phyloP scores from a whole-genome alignment of 495 filamentous ascomycete genomes.

The Penicillium cataractarum region DNA sequence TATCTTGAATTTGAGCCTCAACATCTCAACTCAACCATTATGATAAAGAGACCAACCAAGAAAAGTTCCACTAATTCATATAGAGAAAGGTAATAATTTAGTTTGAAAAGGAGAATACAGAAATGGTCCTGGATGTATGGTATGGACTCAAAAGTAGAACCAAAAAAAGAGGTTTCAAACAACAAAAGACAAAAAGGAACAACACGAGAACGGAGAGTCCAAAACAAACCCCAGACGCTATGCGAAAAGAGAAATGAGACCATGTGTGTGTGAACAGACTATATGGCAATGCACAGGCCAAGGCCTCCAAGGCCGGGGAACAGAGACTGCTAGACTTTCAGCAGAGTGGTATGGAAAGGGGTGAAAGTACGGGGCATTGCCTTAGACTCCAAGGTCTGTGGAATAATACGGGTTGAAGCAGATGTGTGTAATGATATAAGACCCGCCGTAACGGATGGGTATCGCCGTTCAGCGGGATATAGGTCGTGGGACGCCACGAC shows the following conservation, averaged over 20 bases:
- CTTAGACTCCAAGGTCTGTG: neutral
- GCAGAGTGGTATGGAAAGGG: neutral
- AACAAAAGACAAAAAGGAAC: constrained; percentile 2
- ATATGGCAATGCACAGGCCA: constrained; percentile 27
- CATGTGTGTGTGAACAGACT: constrained; percentile 32
- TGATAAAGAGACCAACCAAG: neutral
- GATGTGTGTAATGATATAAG: constrained; percentile 2
- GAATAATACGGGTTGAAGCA: neutral
- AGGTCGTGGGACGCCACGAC: neutral
- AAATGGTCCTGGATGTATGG: constrained; percentile 12
- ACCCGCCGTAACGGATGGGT: neutral
- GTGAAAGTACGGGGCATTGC: neutral
- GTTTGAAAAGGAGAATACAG: constrained; percentile 14
- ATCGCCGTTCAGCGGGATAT: neutral
- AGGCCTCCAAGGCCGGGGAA: constrained; percentile 6
- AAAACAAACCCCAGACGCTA: constrained; percentile 46
- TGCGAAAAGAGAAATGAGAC: constrained; percentile 44
- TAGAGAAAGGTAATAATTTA: constrained; percentile 12
- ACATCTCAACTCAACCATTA: neutral
- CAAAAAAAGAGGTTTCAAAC: neutral
- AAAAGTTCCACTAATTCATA: neutral
- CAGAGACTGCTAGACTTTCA: neutral
- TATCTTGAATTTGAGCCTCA: neutral
- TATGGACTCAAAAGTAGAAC: constrained; percentile 13
- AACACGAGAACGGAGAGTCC: constrained; percentile 6